A percentile compares a stretch with the other conserved stretches of the same genome.
Evolutionary conservation across 257 asterid genomes (phyloP).

Genomic region (Scutellaria galericulata): DNA sequence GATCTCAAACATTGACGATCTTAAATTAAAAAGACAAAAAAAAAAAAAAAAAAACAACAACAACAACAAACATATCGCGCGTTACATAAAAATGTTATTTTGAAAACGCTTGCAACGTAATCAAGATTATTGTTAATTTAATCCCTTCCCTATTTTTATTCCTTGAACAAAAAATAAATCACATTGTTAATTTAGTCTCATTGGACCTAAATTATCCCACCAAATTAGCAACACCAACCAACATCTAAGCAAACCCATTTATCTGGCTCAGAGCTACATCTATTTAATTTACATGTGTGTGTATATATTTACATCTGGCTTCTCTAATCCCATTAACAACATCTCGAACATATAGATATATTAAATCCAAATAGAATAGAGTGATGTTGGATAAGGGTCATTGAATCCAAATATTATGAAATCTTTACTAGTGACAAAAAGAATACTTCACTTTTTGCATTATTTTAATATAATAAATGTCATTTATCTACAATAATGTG

Average conservation of each 20-base stretch:
- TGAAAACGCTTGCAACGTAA: slow-evolving; percentile 6
- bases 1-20: not conserved
- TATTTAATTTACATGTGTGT: not conserved
- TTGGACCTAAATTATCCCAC: not conserved
- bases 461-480: too few species aligned
- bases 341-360: too few species aligned
- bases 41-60: too few species aligned
- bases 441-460: too few species aligned
- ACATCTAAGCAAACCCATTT: too few species aligned
- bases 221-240: too few species aligned
- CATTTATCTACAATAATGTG: too few species aligned
- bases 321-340: too few species aligned
- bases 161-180: not conserved
- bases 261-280: not conserved
- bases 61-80: not conserved
- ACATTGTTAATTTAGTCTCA: not conserved
- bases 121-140: slow-evolving; percentile 1
- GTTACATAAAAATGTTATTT: not conserved
- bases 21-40: not conserved
- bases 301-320: not conserved
- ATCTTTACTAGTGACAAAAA: too few species aligned
- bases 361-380: too few species aligned
- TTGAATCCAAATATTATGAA: too few species aligned
- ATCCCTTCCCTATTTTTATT: not conserved
- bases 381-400: not conserved